Conservation (phyloP, 495 filamentous ascomycete genomes). For the Bryoglossum gracile region DNA sequence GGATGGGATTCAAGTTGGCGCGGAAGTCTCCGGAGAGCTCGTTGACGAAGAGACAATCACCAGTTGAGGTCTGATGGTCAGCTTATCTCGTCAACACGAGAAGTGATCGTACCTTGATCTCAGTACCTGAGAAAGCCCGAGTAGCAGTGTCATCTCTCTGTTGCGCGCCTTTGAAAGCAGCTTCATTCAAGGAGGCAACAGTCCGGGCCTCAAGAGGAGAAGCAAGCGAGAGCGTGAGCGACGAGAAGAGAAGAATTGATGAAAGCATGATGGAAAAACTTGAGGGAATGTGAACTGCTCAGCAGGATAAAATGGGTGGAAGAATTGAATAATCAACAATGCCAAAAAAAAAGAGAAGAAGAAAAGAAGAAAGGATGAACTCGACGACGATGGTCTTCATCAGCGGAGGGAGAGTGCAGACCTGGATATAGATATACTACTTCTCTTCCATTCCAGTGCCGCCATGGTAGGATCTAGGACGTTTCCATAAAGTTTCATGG, state of each 20-base stretch:
- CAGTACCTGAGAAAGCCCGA: conserved; percentile 37
- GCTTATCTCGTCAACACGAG: neutral
- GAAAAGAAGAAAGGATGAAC: conserved; percentile 11
- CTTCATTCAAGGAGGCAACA: conserved; percentile 37
- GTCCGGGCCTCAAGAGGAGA: conserved; percentile 24
- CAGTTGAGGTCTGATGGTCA: conserved; percentile 37
- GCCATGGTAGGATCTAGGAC: neutral
- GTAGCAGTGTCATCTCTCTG: conserved; percentile 41
- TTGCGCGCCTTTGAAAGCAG: conserved; percentile 44
- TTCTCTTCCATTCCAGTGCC: neutral
- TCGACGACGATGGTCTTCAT: neutral
- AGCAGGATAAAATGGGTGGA: no score
- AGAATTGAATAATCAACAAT: no score
- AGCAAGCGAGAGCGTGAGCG: conserved; percentile 6
- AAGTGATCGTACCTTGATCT: conserved; percentile 36
- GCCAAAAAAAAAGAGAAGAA: no score
- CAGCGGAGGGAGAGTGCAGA: no score
- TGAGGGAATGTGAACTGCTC: conserved; percentile 1
- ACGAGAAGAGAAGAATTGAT: conserved; percentile 14
- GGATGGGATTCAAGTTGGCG: conserved; percentile 47
- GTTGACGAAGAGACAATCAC: conserved; percentile 46
- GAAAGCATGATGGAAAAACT: conserved; percentile 22
- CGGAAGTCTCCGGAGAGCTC: conserved; percentile 50
- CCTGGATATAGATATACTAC: conserved; percentile 9
- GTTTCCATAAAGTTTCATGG: conserved; percentile 15